Evolutionary conservation across 2,329 filamentous ascomycete species (phyloP), one percentile per base, ranked within the genome.

Genomic region (Ophiostoma tasmaniense): DNA sequence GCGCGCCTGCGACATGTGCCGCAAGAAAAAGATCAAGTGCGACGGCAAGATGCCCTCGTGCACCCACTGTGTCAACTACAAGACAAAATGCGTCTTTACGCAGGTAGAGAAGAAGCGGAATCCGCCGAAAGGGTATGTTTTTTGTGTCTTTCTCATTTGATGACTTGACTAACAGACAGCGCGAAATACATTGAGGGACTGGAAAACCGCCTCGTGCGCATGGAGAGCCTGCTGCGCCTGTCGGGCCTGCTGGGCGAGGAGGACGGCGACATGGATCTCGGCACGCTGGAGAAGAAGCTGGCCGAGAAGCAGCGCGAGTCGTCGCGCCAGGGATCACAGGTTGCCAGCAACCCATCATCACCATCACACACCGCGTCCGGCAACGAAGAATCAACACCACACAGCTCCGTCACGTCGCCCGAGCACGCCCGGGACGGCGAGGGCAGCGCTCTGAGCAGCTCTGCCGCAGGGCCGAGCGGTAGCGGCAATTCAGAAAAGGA

Each of bases 21-120:
- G 93, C 75, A 97, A 96, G 81, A 93, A 92, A 80, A 97, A 94
- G 84, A 95, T 98, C 80, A 98, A 98, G 81, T 98, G 94, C 79
- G 95, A 98, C 77, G 94, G 95, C 73, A 97, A 96, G 81, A 87
- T 96, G 80, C 94, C 95, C 50, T 89, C 93, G 71, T 99, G 95
- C 80, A 93, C 92, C 8, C 95, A 98, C 80, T 99, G 94, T 79
- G 90, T 90, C 78, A 98, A 97, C 79, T 97, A 97, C 83, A 97
- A 97, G 84, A 97, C 93, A 5, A 93, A 97, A 75, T 99, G 94
- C 78, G 87, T 97, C 74, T 98, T 98, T 77, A 98, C 95, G 0
- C 93, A 97, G 77, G 93, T 98, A 50, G 95, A 99, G 82, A 99
- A 99, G 88, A 99, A 99, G 84, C 87, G 95, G 70, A 95, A 91